Evolutionary conservation across 2,329 filamentous ascomycete genomes (phyloP), one percentile per base, ranked within the genome.

Genomic region (Malbranchea cinnamomea): DNA sequence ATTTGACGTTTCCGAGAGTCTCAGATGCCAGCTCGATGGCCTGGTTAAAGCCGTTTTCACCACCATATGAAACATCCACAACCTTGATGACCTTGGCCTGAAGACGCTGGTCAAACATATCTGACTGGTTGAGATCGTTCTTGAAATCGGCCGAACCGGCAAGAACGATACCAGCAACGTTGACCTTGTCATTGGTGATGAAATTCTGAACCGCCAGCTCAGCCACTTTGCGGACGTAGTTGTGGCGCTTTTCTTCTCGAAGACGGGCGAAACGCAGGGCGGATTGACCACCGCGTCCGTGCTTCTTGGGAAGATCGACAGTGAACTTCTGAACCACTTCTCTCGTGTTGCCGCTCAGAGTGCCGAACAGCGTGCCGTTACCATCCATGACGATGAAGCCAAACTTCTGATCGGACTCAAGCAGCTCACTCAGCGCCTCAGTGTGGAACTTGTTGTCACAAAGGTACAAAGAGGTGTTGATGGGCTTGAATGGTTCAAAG

Each of bases 381-480:
- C 89, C 89, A 54, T 98, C 89, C 89, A 98, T 98, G 63, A 98
- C 78, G 58, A 98, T 98, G 65, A 98, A 98, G 32, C 89, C 89
- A 47, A 98, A 98, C 62, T 92, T 94, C 62, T 95, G 89, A 56
- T 98, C 89, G 11, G 87, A 94, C 63, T 98, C 89, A 43, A 98
- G 77, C 49, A 98, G 72, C 65, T 98, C 89, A 42, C 85, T 89
- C 43, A 98, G 66, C 11, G 89, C 87, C 61, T 98, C 89, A 34
- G 89, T 98, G 56, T 98, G 89, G 62, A 98, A 98, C 55, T 98
- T 98, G 70, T 98, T 98, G 74, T 98, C 89, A 65, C 89, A 98
- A 37, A 98, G 81, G 59, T 98, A 98, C 26, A 98, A 72, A 25
- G 91, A 98, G 20, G 89, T 98, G 62, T 98, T 98, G 74, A 98